Conservation (phyloP, 2,329 filamentous ascomycete genomes). For the Alternaria metachromatica region DNA sequence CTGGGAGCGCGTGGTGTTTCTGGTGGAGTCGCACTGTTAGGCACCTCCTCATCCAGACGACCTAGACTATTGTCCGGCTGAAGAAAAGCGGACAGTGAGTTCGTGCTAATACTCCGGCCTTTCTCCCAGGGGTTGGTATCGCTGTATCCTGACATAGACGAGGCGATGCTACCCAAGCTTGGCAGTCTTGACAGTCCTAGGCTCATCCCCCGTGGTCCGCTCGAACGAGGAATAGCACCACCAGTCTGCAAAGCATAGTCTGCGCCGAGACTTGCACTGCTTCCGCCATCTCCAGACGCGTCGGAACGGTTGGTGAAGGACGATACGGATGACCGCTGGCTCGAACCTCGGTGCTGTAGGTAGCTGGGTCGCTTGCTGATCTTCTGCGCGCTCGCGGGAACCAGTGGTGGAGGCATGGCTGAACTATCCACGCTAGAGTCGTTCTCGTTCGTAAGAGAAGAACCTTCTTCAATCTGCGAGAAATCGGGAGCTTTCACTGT, state of each 20-base stretch:
- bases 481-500: slow-evolving; percentile 49
- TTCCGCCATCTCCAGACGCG: slow-evolving; percentile 66
- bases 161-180: slow-evolving; percentile 89
- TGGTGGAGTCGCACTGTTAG: slow-evolving; percentile 58
- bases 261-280: slow-evolving; percentile 75
- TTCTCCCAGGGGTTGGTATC: slow-evolving; percentile 52
- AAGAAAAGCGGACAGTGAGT: slow-evolving; percentile 40
- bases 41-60: slow-evolving; percentile 65
- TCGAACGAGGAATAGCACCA: slow-evolving; percentile 67
- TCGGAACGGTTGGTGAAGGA: slow-evolving; percentile 62
- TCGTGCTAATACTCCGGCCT: slow-evolving; percentile 50
- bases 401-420: slow-evolving; percentile 24
- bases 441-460: slow-evolving; percentile 37
- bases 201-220: slow-evolving; percentile 53
- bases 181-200: slow-evolving; percentile 74
- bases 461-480: slow-evolving; percentile 35
- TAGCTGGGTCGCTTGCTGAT: slow-evolving; percentile 60
- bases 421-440: slow-evolving; percentile 40
- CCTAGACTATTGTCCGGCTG: slow-evolving; percentile 58
- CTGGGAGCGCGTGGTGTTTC: slow-evolving; percentile 72
- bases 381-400: slow-evolving; percentile 30
- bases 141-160: slow-evolving; percentile 67
- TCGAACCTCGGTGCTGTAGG: slow-evolving; percentile 61
- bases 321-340: slow-evolving; percentile 65
- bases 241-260: slow-evolving; percentile 86